Base-by-base conservation (phyloP, 2,329 filamentous ascomycete species). In the Sclerotinia subarctica region DNA sequence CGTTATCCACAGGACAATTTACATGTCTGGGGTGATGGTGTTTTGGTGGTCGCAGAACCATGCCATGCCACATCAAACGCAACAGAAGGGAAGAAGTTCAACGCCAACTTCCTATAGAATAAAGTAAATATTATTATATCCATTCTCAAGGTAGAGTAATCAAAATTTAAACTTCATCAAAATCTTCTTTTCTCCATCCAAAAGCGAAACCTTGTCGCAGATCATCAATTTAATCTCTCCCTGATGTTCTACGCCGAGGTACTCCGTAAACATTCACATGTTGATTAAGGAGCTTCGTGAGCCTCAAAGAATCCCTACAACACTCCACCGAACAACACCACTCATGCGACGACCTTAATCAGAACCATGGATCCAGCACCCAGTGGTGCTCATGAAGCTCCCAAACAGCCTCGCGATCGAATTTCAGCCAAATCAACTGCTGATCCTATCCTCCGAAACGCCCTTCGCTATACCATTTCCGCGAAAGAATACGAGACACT, bases 401-500 rank as follows among this genome's bases (percentile, higher is more conserved):
- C 70, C 6, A 71, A 69, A 52, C 62, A 69, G 49, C 65, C 71
- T 26, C 70, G 69, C 53, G 68, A 72, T 53, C 71, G 72, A 26
- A 51, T 75, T 54, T 75, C 75, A 3, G 75, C 76, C 13, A 76
- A 75, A 69, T 73, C 72, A 46, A 78, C 79, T 49, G 78, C 79
- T 69, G 90, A 94, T 73, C 90, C 91, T 6, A 84, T 96, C 71
- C 84, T 96, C 68, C 91, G 92, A 79, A 96, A 95, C 78, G 89
- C 92, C 54, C 84, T 97, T 69, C 90, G 93, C 73, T 94, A 97
- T 80, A 95, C 91, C 68, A 93, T 94, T 77, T 90, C 88, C 8
- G 88, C 92, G 53, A 88, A 90, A 78, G 94, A 97, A 78, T 97
- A 97, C 79, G 89, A 92, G 73, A 82, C 90, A 1, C 85, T 97